Conservation (phyloP, 352 stramenopile species). For the Phytophthora agathidicida region DNA sequence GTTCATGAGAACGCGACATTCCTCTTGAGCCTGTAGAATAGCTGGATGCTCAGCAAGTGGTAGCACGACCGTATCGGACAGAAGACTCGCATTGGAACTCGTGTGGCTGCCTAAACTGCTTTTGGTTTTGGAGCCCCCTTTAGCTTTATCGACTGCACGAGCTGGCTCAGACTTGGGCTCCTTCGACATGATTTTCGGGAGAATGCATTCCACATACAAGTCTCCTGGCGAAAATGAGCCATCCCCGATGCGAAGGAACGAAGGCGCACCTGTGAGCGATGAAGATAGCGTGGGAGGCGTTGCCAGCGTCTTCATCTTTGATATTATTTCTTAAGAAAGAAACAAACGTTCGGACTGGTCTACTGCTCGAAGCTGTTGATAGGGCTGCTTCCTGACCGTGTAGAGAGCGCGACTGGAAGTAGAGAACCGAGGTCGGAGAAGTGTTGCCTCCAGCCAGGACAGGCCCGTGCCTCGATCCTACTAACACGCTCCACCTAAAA, state of each 20-base stretch:
- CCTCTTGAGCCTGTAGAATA: slow-evolving; percentile 58
- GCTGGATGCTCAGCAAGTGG: slow-evolving; percentile 56
- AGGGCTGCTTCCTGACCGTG: no score
- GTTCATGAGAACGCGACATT: slow-evolving; percentile 67
- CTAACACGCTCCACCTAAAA: slow-evolving; percentile 16
- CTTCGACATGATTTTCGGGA: slow-evolving; percentile 42
- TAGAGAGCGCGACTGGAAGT: slow-evolving; percentile 13
- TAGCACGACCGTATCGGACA: slow-evolving; percentile 39
- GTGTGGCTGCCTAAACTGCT: slow-evolving; percentile 18
- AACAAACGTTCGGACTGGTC: no score
- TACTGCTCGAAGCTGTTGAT: no score
- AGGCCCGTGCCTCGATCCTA: slow-evolving; percentile 23
- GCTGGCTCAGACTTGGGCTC: slow-evolving; percentile 18
- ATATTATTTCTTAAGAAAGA: no score
- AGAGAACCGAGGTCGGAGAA: slow-evolving; percentile 20
- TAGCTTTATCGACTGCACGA: slow-evolving; percentile 7
- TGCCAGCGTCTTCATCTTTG: slow-evolving; percentile 28
- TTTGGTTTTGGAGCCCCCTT: slow-evolving; percentile 15
- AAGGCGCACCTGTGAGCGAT: slow-evolving; percentile 24
- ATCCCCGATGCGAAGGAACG: slow-evolving; percentile 58
- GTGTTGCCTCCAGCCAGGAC: slow-evolving; percentile 19
- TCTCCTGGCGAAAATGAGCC: slow-evolving; percentile 64
- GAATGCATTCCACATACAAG: slow-evolving; percentile 60
- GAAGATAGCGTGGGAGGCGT: slow-evolving; percentile 31
- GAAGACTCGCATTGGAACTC: slow-evolving; percentile 14